Conservation (phyloP, 1,139 yeast species). For the Suhomyces taliae region DNA sequence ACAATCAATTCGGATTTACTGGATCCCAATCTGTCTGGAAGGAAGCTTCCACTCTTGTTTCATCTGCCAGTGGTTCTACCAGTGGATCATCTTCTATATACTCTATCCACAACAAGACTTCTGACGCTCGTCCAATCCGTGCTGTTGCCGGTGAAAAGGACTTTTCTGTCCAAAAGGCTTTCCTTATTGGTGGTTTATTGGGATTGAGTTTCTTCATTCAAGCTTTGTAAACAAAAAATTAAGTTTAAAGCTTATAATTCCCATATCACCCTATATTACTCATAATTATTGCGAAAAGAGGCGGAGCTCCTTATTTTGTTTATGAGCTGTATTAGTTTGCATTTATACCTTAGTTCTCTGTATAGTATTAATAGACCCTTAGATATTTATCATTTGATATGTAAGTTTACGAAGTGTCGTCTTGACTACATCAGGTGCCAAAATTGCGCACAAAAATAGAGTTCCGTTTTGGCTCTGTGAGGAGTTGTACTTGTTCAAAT, state of each 20-base stretch:
- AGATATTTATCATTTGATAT: too few species aligned
- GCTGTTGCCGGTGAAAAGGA: constrained; percentile 15
- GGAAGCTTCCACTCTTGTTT: constrained; percentile 15
- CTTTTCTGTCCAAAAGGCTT: constrained; percentile 19
- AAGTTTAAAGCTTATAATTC: not conserved
- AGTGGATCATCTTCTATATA: constrained; percentile 13
- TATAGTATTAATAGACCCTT: constrained; percentile 2
- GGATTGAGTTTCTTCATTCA: constrained; percentile 21
- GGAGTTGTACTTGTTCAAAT: too few species aligned
- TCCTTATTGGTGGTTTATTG: constrained; percentile 19
- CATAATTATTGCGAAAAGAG: not conserved
- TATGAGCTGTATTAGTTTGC: constrained; percentile 1
- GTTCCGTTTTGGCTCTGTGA: too few species aligned
- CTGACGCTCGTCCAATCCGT: constrained; percentile 12
- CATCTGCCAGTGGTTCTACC: constrained; percentile 7
- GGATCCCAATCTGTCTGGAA: constrained; percentile 42
- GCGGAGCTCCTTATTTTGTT: too few species aligned
- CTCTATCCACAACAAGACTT: constrained; percentile 15
- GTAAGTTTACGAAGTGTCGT: too few species aligned
- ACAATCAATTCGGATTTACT: constrained; percentile 47
- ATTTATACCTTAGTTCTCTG: constrained; percentile 5
- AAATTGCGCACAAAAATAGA: too few species aligned
- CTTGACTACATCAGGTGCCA: too few species aligned
- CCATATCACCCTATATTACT: not conserved
- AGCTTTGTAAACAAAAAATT: constrained; percentile 13